Base-by-base conservation (phyloP, 2,329 filamentous ascomycete species). In the Exophiala alcalophila region DNA sequence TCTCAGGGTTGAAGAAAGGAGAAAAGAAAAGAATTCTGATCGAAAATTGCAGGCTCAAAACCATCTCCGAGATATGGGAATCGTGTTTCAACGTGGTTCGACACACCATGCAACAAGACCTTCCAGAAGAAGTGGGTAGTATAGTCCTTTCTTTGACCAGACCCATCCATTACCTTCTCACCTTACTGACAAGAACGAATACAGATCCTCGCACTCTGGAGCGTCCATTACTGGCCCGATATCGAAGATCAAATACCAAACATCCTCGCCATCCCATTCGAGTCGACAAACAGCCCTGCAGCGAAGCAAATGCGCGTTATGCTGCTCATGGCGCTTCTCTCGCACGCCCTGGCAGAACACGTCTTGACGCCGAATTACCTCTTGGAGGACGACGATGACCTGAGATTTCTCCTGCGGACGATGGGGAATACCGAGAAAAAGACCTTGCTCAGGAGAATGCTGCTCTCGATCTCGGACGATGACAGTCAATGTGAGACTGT, bases 381-480 rank as follows among this genome's bases (percentile, higher is more conserved):
- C 19, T 23, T 49, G 15, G 41, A 44, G 24, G 32, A 49, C 11
- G 44, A 40, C 8, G 37, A 41, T 15, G 44, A 47, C 4, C 15
- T 47, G 5, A 61, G 61, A 34, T 64, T 62, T 44, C 83, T 86
- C 39, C 86, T 83, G 19, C 85, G 82, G 44, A 79, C 80, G 48
- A 82, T 86, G 75, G 86, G 82, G n/a, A 74, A 78, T 55, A 67
- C 37, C 11, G 32, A 27, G 27, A 46, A 18, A 21, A 42, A 42
- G 23, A 31, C 26, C 14, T 12, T 11, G 4, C 16, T 37, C 8
- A 30, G 41, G 11, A 20, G 19, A 5, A 14, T 41, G 11, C 33
- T 41, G 4, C 33, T 49, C 10, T 32, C 20, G 15, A 19, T 27
- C 16, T 48, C 26, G 14, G 45, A 48, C 3, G 43, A 21, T 9